phyloP scores from a whole-genome alignment of 2,329 filamentous ascomycete species.

The Laburnicola sp. region DNA sequence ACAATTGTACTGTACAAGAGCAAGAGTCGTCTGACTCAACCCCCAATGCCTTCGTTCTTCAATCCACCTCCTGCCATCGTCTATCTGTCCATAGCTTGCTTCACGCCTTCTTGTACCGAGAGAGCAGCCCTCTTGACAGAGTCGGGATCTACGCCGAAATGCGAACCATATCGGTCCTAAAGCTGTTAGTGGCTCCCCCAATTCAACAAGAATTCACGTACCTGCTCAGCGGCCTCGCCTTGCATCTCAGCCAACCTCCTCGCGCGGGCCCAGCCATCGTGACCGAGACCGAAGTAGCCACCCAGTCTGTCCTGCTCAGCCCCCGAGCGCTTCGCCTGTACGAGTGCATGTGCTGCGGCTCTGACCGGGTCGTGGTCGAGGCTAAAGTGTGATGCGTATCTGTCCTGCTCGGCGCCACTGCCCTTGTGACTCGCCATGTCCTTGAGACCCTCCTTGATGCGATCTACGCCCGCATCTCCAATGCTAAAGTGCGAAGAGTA shows the following conservation, averaged over 20 bases:
- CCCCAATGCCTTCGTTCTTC: not conserved
- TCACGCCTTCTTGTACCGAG: conserved; percentile 31
- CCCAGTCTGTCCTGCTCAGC: conserved; percentile 29
- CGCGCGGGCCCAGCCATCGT: conserved; percentile 37
- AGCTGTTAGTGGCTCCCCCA: conserved; percentile 9
- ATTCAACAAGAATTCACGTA: conserved; percentile 14
- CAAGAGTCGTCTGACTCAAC: too few species aligned
- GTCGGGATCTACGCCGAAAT: conserved; percentile 30
- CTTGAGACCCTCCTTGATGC: conserved; percentile 25
- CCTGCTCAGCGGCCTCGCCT: conserved; percentile 42
- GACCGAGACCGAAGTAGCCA: conserved; percentile 28
- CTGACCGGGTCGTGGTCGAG: conserved; percentile 31
- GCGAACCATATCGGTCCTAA: conserved; percentile 36
- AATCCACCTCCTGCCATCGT: not conserved
- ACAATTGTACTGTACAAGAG: not conserved
- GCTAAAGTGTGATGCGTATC: conserved; percentile 36
- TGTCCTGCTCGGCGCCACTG: conserved; percentile 37
- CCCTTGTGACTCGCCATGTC: conserved; percentile 23
- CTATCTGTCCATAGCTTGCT: conserved; percentile 18
- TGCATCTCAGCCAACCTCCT: conserved; percentile 31
- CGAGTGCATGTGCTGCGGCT: conserved; percentile 27
- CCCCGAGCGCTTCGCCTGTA: conserved; percentile 25
- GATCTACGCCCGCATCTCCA: conserved; percentile 18
- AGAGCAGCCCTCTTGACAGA: conserved; percentile 30
- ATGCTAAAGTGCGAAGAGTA: conserved; percentile 25